Base-by-base conservation (phyloP, 164 flowering plant genomes). In the Dillenia suffruticosa region DNA sequence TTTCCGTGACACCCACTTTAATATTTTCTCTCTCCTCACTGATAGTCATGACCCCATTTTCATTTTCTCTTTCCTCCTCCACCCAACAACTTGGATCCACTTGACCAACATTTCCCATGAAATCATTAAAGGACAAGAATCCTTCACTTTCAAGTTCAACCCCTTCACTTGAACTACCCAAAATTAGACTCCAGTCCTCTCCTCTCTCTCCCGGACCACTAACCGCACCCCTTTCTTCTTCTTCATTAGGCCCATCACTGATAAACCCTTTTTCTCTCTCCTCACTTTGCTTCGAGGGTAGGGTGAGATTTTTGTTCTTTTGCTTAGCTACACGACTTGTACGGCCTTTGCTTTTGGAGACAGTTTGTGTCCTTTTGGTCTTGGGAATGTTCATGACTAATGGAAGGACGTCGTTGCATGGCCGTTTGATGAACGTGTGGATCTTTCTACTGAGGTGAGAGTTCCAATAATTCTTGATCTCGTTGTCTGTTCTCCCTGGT, bases 401-500 rank as follows among this genome's bases (percentile, higher is more conserved):
- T 48, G 71, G 60, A 13, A 45, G 62, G 0, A 54, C 15, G 6
- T 51, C 75, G 46, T 58, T 55, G 14, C 49, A 17, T 3, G 69
- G 71, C 56, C 74, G 77, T 57, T 80, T 76, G 40, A 32, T 32
- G 51, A 82, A 81, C 40, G 61, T 79, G 63, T 82, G 72, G 15
- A 91, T 65, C 74, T 81, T 84, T 49, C 92, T 71, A 61, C 95
- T 87, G 64, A 91, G 65, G 57, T 87, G 89, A 22, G 96, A 87
- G 67, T 91, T 91, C 97, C 96, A 90, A 63, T 90, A 83, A 59
- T 90, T 90, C 67, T 90, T 90, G 13, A 90, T 88, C 69, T 90
- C 97, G 63, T 90, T 90, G 73, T 90, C 97, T 49, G 97, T 90
- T 80, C 97, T 84, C 47, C 97, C 97, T 0, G 96, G 89, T 46